Evolutionary conservation across 2,329 filamentous ascomycete species (phyloP).

Genomic region (Neopestalotiopsis sp.): DNA sequence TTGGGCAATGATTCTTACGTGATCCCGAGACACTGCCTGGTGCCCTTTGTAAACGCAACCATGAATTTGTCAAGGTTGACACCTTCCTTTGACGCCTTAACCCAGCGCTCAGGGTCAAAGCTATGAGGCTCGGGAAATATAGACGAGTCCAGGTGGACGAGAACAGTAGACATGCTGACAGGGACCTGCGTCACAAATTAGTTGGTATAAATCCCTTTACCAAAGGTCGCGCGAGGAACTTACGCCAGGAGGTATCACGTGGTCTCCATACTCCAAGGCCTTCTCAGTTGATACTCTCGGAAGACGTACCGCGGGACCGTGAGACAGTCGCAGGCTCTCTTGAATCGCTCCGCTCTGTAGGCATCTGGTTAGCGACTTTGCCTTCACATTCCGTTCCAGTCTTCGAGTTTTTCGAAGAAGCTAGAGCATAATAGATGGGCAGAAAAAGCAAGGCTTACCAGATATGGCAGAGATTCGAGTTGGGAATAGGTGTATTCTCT

Average conservation of each 20-base stretch:
- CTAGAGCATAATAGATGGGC: neutral
- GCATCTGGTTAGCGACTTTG: neutral
- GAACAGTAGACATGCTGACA: slow-evolving; percentile 11
- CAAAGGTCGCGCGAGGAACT: neutral
- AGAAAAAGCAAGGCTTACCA: neutral
- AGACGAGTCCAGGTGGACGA: neutral
- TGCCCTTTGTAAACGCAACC: neutral
- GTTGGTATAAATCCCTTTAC: neutral
- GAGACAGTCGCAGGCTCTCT: slow-evolving; percentile 5
- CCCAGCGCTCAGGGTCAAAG: neutral
- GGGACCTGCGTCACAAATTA: neutral
- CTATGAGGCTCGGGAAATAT: neutral
- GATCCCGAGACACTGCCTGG: slow-evolving; percentile 1
- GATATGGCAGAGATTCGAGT: slow-evolving; percentile 5
- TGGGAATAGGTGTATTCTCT: neutral
- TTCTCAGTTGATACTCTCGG: neutral
- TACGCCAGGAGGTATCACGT: neutral
- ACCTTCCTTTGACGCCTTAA: neutral
- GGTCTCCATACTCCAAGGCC: neutral
- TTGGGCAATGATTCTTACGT: slow-evolving; percentile 7
- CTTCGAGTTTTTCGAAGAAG: neutral
- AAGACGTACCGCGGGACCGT: slow-evolving; percentile 1
- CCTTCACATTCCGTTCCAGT: neutral
- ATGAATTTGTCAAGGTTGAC: neutral
- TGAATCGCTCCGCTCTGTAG: slow-evolving; percentile 3